Evolutionary conservation across 106 monocot species (phyloP).

Genomic region (Vanilla planifolia): DNA sequence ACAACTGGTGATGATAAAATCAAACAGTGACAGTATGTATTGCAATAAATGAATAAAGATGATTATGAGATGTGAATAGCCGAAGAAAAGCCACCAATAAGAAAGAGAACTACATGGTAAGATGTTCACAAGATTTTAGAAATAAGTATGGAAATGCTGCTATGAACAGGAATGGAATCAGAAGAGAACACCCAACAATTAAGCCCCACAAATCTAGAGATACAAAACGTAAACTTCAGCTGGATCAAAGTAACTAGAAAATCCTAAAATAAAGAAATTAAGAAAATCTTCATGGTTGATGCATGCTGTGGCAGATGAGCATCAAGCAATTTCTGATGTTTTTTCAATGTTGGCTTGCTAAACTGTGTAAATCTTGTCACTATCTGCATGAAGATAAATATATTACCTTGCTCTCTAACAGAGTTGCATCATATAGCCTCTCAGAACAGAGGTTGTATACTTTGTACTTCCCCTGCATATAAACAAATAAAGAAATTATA

Average conservation of each 20-base stretch:
- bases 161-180: not conserved
- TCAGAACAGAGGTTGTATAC: constrained; percentile 88
- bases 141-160: not conserved
- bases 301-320: too few species aligned
- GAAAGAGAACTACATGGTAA: not conserved
- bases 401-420: constrained; percentile 74
- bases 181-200: not conserved
- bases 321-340: too few species aligned
- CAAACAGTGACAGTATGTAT: too few species aligned
- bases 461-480: constrained; percentile 72
- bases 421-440: constrained; percentile 80
- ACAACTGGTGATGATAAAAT: too few species aligned
- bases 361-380: too few species aligned
- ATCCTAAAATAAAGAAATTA: not conserved
- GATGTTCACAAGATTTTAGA: not conserved
- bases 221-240: not conserved
- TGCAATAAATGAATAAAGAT: too few species aligned
- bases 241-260: not conserved
- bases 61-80: too few species aligned
- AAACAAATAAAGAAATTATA: too few species aligned
- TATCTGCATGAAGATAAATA: not conserved
- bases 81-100: too few species aligned
- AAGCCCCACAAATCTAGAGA: not conserved
- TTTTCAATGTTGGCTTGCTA: too few species aligned
- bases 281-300: not conserved